Base-by-base conservation (phyloP, 78 protist genomes). In the Dictyostelium firmibasis region DNA sequence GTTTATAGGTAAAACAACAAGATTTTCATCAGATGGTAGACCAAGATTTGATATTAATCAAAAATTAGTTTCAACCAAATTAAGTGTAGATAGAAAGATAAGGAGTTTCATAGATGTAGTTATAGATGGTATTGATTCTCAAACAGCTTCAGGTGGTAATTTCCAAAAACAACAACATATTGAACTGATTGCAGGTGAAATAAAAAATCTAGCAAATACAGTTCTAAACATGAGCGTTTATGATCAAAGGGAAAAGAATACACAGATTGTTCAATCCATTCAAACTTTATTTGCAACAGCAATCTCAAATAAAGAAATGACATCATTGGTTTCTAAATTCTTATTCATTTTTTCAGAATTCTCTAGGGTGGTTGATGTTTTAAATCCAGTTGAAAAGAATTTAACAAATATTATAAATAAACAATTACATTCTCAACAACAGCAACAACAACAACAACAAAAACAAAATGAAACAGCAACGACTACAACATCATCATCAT, bases 1-100 rank as follows among this genome's bases (percentile, higher is more conserved):
- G 35, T 81, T 75, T 38, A 35, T 50, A 29, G 23, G 74, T 18
- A 64, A 82, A 35, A 79, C 84, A 7, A 89, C 86, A 2, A 70
- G 94, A 29, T 89, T 81, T 14, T 69, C 82, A 14, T 44, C 82
- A 3, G 94, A 89, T 64, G 87, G 94, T 50, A 69, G 83, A 33
- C 94, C 94, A 36, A 70, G 86, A 29, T 89, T 89, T 50, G 94
- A 89, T 70, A 89, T 89, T 79, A 89, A 89, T 62, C 94, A 81
- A 29, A 89, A 89, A 47, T 29, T 89, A 16, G 36, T 81, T 9
- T 69, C 87, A 8, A 70, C 94, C 4, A 89, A 89, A 53, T 60
- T 27, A 20, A 64, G 57, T 70, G 94, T 89, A 0, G 94, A 89
- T n/a, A 60, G 23, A 9, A 70, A 70, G 8, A 89, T 89, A 10